phyloP scores from a whole-genome alignment of 2,329 filamentous ascomycete species.

The Piedraia hortae region DNA sequence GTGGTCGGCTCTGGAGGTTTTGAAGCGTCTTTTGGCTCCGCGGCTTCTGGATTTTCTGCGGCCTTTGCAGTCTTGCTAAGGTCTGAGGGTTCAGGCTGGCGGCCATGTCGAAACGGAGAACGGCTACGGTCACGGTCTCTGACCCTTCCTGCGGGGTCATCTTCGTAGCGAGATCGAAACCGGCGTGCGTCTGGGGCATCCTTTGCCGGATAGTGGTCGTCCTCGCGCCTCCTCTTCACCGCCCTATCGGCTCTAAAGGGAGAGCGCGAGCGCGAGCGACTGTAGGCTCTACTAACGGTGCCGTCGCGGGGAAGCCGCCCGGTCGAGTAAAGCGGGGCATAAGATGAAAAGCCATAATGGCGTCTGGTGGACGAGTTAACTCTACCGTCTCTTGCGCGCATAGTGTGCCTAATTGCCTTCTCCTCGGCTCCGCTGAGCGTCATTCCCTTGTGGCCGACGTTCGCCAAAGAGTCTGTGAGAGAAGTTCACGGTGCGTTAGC shows the following conservation, averaged over 20 bases:
- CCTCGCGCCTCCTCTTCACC: slow-evolving; percentile 35
- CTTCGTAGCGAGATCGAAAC: slow-evolving; percentile 35
- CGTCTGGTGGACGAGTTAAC: slow-evolving; percentile 83
- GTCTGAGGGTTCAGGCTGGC: slow-evolving; percentile 4
- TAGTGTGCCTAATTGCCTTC: slow-evolving; percentile 57
- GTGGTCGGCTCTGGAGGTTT: background rate
- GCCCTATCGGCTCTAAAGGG: slow-evolving; percentile 8
- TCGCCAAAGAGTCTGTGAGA: too few species aligned
- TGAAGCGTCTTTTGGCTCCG: background rate
- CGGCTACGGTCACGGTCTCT: slow-evolving; percentile 6
- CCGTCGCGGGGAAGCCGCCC: slow-evolving; percentile 17
- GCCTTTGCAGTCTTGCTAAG: too few species aligned
- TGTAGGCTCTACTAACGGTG: slow-evolving; percentile 24
- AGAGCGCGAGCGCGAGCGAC: slow-evolving; percentile 11
- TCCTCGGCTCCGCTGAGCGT: slow-evolving; percentile 39
- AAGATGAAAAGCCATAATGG: slow-evolving; percentile 11
- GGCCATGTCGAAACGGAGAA: slow-evolving; percentile 6
- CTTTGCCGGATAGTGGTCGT: slow-evolving; percentile 25
- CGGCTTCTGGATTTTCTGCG: too few species aligned
- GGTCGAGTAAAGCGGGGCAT: slow-evolving; percentile 5
- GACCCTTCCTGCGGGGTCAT: slow-evolving; percentile 12
- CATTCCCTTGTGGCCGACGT: too few species aligned
- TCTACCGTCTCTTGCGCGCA: slow-evolving; percentile 46
- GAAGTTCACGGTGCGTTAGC: too few species aligned
- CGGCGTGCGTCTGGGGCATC: slow-evolving; percentile 28